These are phyloP conservation scores for Pisolithus orientalis DNA, from an alignment of 768 basidiomycete genomes.

Conservation along the genomic window DNA sequence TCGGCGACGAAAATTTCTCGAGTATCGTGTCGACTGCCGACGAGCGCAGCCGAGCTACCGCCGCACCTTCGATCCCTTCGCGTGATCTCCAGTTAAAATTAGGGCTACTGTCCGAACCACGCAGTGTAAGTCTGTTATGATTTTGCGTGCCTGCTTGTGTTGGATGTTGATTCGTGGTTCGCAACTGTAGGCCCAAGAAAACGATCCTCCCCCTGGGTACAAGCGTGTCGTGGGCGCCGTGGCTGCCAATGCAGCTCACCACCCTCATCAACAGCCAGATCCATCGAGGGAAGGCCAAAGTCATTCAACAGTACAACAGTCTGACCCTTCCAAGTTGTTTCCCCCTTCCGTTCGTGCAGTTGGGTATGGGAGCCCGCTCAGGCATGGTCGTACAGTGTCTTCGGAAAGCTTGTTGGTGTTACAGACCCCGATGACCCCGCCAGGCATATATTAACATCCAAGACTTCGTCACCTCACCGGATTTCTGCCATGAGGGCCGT, in stretches of 20 bases:
- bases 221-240: background rate
- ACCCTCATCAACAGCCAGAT: background rate
- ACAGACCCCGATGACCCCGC: constrained; percentile 19
- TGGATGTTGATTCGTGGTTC: background rate
- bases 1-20: constrained; percentile 12
- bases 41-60: background rate
- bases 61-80: constrained; percentile 4
- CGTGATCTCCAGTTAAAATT: background rate
- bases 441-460: constrained; percentile 14
- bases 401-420: constrained; percentile 20
- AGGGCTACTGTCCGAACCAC: background rate
- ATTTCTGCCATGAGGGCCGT: too few relatives aligned
- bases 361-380: constrained; percentile 20
- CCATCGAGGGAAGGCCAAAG: constrained; percentile 21
- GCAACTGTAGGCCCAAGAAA: background rate
- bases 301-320: constrained; percentile 6
- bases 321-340: constrained; percentile 28
- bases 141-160: too few relatives aligned
- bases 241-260: background rate
- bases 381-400: constrained; percentile 21
- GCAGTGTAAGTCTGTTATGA: background rate
- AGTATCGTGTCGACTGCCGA: constrained; percentile 8
- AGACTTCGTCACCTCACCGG: background rate
- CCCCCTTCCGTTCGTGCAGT: constrained; percentile 33
- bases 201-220: background rate